Evolutionary conservation across 129 eudicot genomes (phyloP).

Genomic region (Flaveria sonorensis): DNA sequence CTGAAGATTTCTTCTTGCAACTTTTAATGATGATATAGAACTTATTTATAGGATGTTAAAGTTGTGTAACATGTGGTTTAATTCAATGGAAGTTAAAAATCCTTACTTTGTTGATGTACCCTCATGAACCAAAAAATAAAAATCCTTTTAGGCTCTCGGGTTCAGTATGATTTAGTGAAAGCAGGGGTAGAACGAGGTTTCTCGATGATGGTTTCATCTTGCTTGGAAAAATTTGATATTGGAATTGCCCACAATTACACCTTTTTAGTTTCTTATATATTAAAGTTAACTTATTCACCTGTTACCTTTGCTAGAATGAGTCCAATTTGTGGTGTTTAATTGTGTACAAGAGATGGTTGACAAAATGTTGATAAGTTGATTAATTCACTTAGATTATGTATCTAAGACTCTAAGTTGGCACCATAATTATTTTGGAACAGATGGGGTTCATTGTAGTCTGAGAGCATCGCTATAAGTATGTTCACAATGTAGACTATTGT

Average conservation of each 20-base stretch:
- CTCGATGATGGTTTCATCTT: too few species aligned
- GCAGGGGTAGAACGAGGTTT: too few species aligned
- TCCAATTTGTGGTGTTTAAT: not conserved
- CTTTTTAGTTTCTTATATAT: not conserved
- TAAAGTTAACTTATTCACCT: not conserved
- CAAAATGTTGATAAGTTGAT: not conserved
- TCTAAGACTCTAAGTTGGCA: not conserved
- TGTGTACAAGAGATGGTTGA: not conserved
- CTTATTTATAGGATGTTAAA: too few species aligned
- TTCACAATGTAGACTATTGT: too few species aligned
- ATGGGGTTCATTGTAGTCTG: not conserved
- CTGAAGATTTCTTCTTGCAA: not conserved
- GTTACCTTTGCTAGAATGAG: not conserved
- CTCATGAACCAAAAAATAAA: too few species aligned
- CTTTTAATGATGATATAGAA: not conserved
- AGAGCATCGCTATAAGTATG: not conserved
- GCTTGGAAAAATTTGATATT: not conserved
- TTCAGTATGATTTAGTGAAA: not conserved
- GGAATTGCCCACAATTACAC: not conserved
- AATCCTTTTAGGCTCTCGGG: not conserved
- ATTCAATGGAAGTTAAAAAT: too few species aligned
- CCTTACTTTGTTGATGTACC: too few species aligned
- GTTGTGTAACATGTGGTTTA: too few species aligned
- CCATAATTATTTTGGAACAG: not conserved
- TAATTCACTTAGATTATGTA: not conserved